Conservation (phyloP, 495 filamentous ascomycete species). For the Annulohypoxylon bovei region DNA sequence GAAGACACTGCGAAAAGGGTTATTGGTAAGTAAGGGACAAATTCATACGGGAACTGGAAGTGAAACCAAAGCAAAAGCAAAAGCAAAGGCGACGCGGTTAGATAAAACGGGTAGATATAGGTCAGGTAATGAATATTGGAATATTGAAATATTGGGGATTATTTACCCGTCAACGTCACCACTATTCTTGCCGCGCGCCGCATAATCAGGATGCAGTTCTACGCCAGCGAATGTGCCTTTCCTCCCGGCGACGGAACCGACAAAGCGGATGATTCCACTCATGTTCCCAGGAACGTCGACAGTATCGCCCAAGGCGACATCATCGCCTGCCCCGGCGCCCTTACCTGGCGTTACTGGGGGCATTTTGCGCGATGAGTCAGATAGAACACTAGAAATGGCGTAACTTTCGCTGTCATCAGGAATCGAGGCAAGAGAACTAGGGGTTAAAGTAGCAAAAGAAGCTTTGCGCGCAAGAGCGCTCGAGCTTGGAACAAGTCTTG, state of each 20-base stretch:
- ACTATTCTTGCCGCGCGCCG: conserved; percentile 89
- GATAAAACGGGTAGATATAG: conserved; percentile 45
- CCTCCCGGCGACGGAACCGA: conserved; percentile 88
- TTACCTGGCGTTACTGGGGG: conserved; percentile 50
- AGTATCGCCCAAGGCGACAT: conserved; percentile 80
- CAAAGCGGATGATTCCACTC: conserved; percentile 87
- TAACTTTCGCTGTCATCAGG: conserved; percentile 70
- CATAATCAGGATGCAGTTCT: conserved; percentile 83
- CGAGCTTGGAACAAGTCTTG: conserved; percentile 53
- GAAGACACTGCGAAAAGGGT: conserved; percentile 61
- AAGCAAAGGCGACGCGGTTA: conserved; percentile 8
- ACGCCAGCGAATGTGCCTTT: conserved; percentile 94
- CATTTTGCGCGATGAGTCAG: conserved; percentile 54
- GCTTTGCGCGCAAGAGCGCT: conserved; percentile 69
- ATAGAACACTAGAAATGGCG: conserved; percentile 62
- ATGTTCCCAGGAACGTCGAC: conserved; percentile 97
- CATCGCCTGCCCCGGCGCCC: conserved; percentile 41
- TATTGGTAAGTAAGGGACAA: conserved; percentile 17
- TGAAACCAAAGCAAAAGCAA: conserved; percentile 7
- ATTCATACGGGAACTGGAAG: conserved; percentile 9
- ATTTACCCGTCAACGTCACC: conserved; percentile 94
- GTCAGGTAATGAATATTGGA: background rate
- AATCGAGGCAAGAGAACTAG: conserved; percentile 65
- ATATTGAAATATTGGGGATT: background rate
- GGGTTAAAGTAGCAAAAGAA: conserved; percentile 71